A percentile compares a stretch with the other conserved stretches of the same genome.
Conservation (phyloP, 768 basidiomycete genomes). For the Basidioascus undulatus region DNA sequence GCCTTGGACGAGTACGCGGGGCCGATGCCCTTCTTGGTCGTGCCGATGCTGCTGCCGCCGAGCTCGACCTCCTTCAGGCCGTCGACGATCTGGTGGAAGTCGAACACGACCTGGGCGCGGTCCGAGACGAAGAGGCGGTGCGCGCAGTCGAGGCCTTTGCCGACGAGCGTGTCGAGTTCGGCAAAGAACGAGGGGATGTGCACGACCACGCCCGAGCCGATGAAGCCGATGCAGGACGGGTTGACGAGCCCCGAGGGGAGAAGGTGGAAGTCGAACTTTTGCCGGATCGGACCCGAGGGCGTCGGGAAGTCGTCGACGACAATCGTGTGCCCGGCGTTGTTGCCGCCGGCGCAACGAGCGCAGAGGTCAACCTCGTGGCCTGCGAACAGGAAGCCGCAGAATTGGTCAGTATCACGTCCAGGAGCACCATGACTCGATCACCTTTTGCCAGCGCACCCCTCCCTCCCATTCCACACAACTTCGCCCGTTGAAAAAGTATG, state of each 20-base stretch:
- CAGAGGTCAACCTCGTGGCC: constrained; percentile 72
- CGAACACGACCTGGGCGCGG: constrained; percentile 89
- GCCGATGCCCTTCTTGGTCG: constrained; percentile 93
- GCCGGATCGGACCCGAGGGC: constrained; percentile 42
- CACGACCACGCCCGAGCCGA: constrained; percentile 88
- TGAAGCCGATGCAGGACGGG: constrained; percentile 55
- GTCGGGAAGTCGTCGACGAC: constrained; percentile 38
- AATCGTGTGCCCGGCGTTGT: constrained; percentile 98
- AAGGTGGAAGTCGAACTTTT: constrained; percentile 83
- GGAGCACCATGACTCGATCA: no score
- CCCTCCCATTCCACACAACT: no score
- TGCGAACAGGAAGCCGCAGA: no score
- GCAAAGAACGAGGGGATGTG: constrained; percentile 85
- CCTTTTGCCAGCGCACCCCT: no score
- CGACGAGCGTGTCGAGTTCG: constrained; percentile 65
- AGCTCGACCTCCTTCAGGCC: constrained; percentile 94
- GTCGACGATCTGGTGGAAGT: constrained; percentile 98
- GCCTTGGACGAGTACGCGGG: constrained; percentile 97
- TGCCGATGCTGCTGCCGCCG: constrained; percentile 83
- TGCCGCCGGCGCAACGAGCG: constrained; percentile 89
- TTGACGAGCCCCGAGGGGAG: constrained; percentile 79
- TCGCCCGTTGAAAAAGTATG: no score
- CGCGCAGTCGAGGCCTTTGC: constrained; percentile 65
- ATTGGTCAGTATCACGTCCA: no score
- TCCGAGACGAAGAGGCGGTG: constrained; percentile 78